Conservation (phyloP, 441 rosid species). For the Erodium texanum region DNA sequence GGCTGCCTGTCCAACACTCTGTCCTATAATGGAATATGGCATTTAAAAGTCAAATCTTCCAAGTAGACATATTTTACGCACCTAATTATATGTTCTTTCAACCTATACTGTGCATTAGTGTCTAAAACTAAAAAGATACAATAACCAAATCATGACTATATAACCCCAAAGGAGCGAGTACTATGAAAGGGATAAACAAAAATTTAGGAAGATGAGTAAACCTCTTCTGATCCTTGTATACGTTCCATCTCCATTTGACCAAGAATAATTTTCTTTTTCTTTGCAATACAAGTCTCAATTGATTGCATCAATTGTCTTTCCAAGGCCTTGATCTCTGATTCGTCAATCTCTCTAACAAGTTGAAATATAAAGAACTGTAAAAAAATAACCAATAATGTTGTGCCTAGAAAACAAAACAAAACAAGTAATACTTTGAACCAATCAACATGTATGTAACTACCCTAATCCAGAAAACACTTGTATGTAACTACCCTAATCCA, state of each 20-base stretch:
- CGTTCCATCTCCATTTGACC: conserved; percentile 88
- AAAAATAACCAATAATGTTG: conserved; percentile 13
- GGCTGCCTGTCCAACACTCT: background rate
- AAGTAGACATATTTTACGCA: background rate
- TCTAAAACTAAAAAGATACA: background rate
- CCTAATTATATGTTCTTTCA: background rate
- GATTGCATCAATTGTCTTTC: conserved; percentile 98
- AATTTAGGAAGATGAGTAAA: conserved; percentile 23
- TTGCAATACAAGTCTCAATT: conserved; percentile 76
- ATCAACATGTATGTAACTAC: background rate
- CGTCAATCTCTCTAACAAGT: conserved; percentile 80
- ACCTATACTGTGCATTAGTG: background rate
- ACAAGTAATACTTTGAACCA: background rate
- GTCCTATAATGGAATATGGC: background rate
- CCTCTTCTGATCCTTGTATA: conserved; percentile 86
- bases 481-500: background rate
- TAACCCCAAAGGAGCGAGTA: background rate
- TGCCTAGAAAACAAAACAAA: background rate
- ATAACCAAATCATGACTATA: background rate
- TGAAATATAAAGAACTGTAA: conserved; percentile 9
- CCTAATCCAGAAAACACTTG: background rate
- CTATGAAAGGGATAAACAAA: background rate
- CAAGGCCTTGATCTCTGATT: conserved; percentile 78
- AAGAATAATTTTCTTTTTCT: conserved; percentile 90
- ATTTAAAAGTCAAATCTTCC: background rate